Evolutionary conservation across 345 rosid species (phyloP), one percentile per base, ranked within the genome.

Genomic region (Hibiscus syriacus): DNA sequence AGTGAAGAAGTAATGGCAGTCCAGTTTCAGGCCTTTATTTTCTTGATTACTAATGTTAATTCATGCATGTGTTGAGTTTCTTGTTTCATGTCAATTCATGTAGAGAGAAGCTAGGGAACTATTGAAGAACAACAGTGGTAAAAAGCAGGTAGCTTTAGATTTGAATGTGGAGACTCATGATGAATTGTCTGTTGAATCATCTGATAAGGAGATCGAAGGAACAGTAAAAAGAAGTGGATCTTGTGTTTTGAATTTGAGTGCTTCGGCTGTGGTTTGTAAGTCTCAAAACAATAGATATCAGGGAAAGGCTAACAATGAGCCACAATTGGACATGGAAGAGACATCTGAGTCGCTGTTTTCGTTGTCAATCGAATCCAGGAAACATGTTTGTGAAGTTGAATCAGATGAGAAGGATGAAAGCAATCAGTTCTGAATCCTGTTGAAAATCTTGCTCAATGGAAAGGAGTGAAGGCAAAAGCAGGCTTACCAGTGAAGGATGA

Each of bases 301-400:
- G 49, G 55, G 20, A 50, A 2, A 69, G 41, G 43, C 49, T 55
- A 11, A 25, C 43, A 63, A 43, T 43, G 54, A 26, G 54, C 22
- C 34, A 43, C 36, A 7, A 45, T 57, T 69, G 55, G 79, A 67
- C 6, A 69, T 73, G 49, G 81, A 76, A 63, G 90, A 88, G 72
- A 78, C 88, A 20, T 85, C 88, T 0, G 93, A 82, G 49, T 87
- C 92, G 27, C 54, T 87, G 75, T 87, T 87, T 79, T 85, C 92
- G 2, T 43, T 83, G 39, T 83, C 90, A 3, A 77, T 87, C 16
- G 86, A 82, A 63, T 87, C 87, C 13, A 81, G 85, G 67, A 79
- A 80, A 54, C 76, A 74, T 11, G 63, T 19, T 14, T 67, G 7
- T 66, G 82, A 50, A 17, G 58, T 59, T 43, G 77, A 75, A 61